A percentile compares a stretch with the other conserved stretches of the same genome.
Conservation (phyloP, 2,329 filamentous ascomycete genomes). For the Hypoxylon sp. region DNA sequence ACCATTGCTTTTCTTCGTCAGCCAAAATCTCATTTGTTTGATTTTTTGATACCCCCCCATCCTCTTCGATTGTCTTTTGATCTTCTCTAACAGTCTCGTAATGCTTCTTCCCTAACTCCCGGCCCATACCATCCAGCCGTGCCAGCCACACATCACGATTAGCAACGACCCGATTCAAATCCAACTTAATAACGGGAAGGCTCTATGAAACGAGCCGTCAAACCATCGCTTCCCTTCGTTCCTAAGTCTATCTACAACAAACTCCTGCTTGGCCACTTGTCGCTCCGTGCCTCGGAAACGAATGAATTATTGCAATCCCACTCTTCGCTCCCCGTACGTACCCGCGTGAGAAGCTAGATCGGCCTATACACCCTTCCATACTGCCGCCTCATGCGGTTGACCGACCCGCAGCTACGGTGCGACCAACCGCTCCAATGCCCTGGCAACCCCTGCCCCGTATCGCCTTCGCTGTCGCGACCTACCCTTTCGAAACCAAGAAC, state of each 20-base stretch:
- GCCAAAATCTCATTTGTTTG: constrained; percentile 40
- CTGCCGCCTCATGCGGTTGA: constrained; percentile 54
- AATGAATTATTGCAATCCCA: constrained; percentile 16
- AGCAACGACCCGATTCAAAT: constrained; percentile 34
- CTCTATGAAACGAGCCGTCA: constrained; percentile 31
- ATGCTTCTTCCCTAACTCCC: constrained; percentile 29
- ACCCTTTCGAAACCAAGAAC: constrained; percentile 89
- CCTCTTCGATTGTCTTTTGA: constrained; percentile 33
- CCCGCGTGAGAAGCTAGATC: constrained; percentile 35
- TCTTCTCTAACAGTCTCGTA: constrained; percentile 26
- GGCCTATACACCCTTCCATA: constrained; percentile 22
- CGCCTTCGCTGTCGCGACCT: constrained; percentile 96
- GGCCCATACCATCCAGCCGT: constrained; percentile 1
- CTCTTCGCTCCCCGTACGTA: constrained; percentile 33
- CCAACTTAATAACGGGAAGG: constrained; percentile 22
- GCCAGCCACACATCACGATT: constrained; percentile 34
- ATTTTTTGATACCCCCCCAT: constrained; percentile 46
- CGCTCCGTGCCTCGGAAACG: constrained; percentile 16
- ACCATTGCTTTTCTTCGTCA: constrained; percentile 38
- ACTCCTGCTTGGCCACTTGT: constrained; percentile 21
- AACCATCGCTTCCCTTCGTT: constrained; percentile 12
- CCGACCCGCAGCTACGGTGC: constrained; percentile 52
- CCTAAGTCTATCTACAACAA: constrained; percentile 26
- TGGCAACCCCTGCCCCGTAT: constrained; percentile 98
- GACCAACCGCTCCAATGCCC: constrained; percentile 75